These are phyloP conservation scores for Starmera caribaea DNA, from an alignment of 805 yeast genomes.

Conservation along the genomic window DNA sequence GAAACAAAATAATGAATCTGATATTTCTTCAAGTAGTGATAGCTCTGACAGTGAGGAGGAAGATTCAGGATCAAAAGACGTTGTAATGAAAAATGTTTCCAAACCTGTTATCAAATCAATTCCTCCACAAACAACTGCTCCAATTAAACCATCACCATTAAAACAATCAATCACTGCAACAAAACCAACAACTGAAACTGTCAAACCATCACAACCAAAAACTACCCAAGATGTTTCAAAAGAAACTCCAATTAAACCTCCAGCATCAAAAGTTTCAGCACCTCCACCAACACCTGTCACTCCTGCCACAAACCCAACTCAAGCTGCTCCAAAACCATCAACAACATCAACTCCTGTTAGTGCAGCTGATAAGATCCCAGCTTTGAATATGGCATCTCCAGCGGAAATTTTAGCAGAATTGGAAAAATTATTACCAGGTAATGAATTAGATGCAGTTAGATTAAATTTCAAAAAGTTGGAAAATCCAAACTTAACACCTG, in stretches of 20 bases:
- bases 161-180: too few relatives aligned
- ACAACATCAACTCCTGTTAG: neutral
- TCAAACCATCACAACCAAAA: too few relatives aligned
- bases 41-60: too few relatives aligned
- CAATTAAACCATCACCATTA: too few relatives aligned
- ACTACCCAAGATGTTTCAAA: neutral
- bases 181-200: too few relatives aligned
- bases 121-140: too few relatives aligned
- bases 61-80: too few relatives aligned
- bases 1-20: too few relatives aligned
- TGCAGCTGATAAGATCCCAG: neutral
- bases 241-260: neutral
- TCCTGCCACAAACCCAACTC: neutral
- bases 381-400: too few relatives aligned
- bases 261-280: neutral
- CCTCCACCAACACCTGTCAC: neutral
- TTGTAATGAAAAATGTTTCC: too few relatives aligned
- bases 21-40: too few relatives aligned
- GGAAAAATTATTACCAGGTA: neutral
- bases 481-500: neutral
- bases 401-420: neutral
- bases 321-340: neutral
- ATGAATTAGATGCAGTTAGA: neutral
- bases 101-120: too few relatives aligned
- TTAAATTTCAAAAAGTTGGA: slow-evolving; percentile 1